Percentiles rank a stretch among this genome's conserved stretches.
These are phyloP conservation scores for Monilinia aucupariae DNA, from an alignment of 2,329 filamentous ascomycete species.

Conservation along the genomic window DNA sequence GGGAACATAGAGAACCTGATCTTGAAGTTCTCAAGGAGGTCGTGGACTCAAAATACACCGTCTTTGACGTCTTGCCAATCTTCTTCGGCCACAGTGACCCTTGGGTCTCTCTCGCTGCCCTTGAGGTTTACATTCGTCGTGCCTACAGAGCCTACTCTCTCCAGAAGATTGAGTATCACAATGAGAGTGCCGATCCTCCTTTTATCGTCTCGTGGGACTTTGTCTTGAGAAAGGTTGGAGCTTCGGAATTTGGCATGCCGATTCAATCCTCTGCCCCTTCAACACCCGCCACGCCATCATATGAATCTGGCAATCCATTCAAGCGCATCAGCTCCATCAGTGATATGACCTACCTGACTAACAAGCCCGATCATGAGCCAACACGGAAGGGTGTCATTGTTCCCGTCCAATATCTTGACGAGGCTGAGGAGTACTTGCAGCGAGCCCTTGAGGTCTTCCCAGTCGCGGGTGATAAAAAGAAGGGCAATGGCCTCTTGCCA, in stretches of 20 bases:
- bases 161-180: conserved; percentile 82
- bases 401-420: conserved; percentile 87
- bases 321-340: conserved; percentile 91
- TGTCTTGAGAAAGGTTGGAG: conserved; percentile 83
- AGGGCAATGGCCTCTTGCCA: conserved; percentile 57
- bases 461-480: conserved; percentile 50
- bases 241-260: conserved; percentile 82
- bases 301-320: conserved; percentile 56
- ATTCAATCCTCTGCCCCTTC: conserved; percentile 76
- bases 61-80: conserved; percentile 89
- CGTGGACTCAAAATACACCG: conserved; percentile 96
- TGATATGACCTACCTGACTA: conserved; percentile 85
- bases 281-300: conserved; percentile 68
- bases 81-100: conserved; percentile 95
- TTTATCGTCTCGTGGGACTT: conserved; percentile 94
- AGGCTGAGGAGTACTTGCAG: conserved; percentile 79
- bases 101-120: conserved; percentile 87
- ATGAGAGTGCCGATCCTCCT: conserved; percentile 62
- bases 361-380: conserved; percentile 69
- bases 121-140: conserved; percentile 94
- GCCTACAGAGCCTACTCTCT: conserved; percentile 95
- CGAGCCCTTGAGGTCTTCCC: conserved; percentile 84
- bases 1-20: conserved; percentile 91
- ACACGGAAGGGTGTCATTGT: conserved; percentile 90
- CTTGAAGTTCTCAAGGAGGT: conserved; percentile 93